A percentile compares a stretch with the other conserved stretches of the same genome.
Conservation (phyloP, 176 grass and related monocot species). For the Bolboschoenus planiculmis region DNA sequence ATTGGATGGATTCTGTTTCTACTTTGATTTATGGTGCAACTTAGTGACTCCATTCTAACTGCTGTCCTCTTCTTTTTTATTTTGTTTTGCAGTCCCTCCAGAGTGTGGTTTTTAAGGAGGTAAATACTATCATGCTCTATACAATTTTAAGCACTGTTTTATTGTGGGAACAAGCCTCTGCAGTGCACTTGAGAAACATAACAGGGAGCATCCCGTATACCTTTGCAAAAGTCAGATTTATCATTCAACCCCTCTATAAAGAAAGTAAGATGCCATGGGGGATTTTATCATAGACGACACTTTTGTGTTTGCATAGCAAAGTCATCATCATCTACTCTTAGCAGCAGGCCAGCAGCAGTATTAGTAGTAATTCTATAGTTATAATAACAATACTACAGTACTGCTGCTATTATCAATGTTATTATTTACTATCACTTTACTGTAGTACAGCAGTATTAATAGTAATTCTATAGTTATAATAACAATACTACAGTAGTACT, state of each 20-base stretch:
- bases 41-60: conserved; percentile 14
- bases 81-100: conserved; percentile 84
- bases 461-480: background rate
- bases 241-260: too few relatives aligned
- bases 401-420: too few relatives aligned
- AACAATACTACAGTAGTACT: background rate
- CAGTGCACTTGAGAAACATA: background rate
- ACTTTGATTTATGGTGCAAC: background rate
- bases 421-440: too few relatives aligned
- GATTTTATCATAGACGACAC: background rate
- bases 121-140: conserved; percentile 16
- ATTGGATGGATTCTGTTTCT: conserved; percentile 12
- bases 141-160: background rate
- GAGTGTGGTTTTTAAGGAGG: conserved; percentile 99
- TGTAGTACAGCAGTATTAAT: background rate
- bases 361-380: background rate
- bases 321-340: background rate
- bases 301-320: background rate
- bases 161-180: background rate
- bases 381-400: background rate
- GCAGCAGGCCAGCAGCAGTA: background rate
- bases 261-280: background rate
- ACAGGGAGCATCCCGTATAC: too few relatives aligned
- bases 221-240: too few relatives aligned
- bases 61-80: background rate